Evolutionary conservation across 1,139 yeast species (phyloP), one percentile per base, ranked within the genome.

Genomic region (Wickerhamomyces sp.): DNA sequence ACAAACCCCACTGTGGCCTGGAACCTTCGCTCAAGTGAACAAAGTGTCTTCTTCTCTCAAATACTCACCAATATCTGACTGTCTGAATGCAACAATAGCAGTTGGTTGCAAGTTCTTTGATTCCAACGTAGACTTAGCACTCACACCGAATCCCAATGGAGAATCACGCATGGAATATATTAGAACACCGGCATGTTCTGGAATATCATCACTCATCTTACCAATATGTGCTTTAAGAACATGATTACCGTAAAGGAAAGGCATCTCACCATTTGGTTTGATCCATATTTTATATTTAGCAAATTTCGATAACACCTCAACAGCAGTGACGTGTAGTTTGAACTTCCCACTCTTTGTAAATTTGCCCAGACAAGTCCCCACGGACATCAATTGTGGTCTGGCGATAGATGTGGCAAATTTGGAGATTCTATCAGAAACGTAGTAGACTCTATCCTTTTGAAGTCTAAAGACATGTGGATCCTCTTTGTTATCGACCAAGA

Each of bases 301-400:
- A 57, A 82, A 82, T 52, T 85, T 82, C 6, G 95, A 80, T 41
- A 91, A 64, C 46, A 86, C 74, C 36, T 85, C 79, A 46, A 91
- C 72, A 5, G 96, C 72, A n/a, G 98, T 91, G 43, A 93, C 81
- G 59, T 91, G 99, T 46, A 91, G 69, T 61, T 95, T 78, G 68
- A 91, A 91, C 63, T 91, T 93, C 22, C 97, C 96, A 7, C 96
- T 85, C 70, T 93, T 91, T 36, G 99, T 91, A 68, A 93, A 91
- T 60, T 91, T 91, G 18, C 99, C 98, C 42, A 91, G 70, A 62
- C 98, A 91, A 4, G 81, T 75, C 22, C 98, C 98, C 26, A 93
- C 64, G 1, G 96, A 85, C 93, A 91, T 88, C 48, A 91, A 71
- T 54, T 86, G 85, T 31, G 78, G 78, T 64, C 98, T 77, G 21